phyloP scores from a whole-genome alignment of 495 filamentous ascomycete species.

The Podospora appendiculata region DNA sequence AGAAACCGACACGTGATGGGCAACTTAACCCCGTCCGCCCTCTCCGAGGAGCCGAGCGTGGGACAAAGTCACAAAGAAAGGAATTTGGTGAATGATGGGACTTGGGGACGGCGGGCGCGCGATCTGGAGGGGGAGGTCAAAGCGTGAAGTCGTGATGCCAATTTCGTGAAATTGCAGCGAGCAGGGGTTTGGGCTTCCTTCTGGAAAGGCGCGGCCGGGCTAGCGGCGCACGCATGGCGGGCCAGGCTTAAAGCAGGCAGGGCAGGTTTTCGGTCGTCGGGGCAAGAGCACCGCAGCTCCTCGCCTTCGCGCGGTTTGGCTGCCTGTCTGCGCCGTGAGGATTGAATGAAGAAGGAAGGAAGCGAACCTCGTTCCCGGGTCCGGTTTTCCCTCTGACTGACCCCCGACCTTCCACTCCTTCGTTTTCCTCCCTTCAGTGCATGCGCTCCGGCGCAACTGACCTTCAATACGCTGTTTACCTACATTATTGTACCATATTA shows the following conservation, averaged over 20 bases:
- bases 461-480: neutral
- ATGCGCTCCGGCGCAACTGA: constrained; percentile 10
- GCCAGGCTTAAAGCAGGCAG: neutral
- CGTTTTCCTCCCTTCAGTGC: neutral
- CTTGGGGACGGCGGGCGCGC: too few species aligned
- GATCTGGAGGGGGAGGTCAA: constrained; percentile 7
- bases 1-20: too few species aligned
- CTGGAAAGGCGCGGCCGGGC: constrained; percentile 7
- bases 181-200: constrained; percentile 9
- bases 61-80: too few species aligned
- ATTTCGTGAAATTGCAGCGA: constrained; percentile 20
- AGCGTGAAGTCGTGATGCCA: constrained; percentile 18
- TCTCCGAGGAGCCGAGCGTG: too few species aligned
- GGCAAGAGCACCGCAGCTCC: too few species aligned
- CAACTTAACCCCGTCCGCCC: too few species aligned
- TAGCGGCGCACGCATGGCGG: constrained; percentile 2
- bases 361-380: too few species aligned
- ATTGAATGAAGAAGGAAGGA: too few species aligned
- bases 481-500: neutral
- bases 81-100: too few species aligned
- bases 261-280: too few species aligned
- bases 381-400: neutral
- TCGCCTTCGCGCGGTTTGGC: too few species aligned
- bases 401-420: neutral
- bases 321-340: too few species aligned